Conservation (phyloP, 2,329 filamentous ascomycete genomes). For the Aspergillus candidus region DNA sequence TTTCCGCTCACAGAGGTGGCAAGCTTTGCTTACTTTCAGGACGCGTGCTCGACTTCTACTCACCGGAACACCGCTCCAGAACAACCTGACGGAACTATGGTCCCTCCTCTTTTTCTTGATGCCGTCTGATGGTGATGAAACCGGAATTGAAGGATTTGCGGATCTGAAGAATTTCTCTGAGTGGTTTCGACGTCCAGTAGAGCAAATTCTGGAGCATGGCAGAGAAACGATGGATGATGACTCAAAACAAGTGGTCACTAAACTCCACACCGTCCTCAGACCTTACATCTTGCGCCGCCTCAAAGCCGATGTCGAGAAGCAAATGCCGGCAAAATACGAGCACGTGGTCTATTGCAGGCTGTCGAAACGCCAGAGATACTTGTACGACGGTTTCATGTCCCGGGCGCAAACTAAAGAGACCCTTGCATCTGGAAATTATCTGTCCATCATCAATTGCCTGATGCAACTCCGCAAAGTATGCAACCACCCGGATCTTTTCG, state of each 20-base stretch:
- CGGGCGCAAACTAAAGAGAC: conserved; percentile 84
- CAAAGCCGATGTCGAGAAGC: conserved; percentile 96
- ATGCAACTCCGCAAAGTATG: conserved; percentile 98
- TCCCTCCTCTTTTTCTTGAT: conserved; percentile 94
- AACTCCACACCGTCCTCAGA: conserved; percentile 87
- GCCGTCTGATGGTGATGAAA: conserved; percentile 68
- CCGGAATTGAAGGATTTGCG: conserved; percentile 82
- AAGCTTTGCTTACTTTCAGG: conserved; percentile 88
- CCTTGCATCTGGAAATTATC: conserved; percentile 84
- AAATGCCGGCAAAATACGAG: conserved; percentile 97
- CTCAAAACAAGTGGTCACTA: conserved; percentile 81
- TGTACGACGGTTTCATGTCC: conserved; percentile 95
- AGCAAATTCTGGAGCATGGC: conserved; percentile 92
- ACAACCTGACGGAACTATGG: conserved; percentile 95
- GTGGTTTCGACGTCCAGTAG: conserved; percentile 91
- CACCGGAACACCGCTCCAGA: conserved; percentile 92
- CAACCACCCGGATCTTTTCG: conserved; percentile 95
- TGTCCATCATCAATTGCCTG: conserved; percentile 96
- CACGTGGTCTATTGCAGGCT: conserved; percentile 93
- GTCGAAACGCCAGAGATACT: conserved; percentile 87
- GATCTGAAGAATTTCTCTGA: conserved; percentile 94
- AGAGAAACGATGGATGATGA: conserved; percentile 92
- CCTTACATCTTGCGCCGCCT: conserved; percentile 85
- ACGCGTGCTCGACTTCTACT: conserved; percentile 80
- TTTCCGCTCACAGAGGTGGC: conserved; percentile 96